Evolutionary conservation across 352 stramenopile genomes (phyloP).

Genomic region (Pythium insidiosum): DNA sequence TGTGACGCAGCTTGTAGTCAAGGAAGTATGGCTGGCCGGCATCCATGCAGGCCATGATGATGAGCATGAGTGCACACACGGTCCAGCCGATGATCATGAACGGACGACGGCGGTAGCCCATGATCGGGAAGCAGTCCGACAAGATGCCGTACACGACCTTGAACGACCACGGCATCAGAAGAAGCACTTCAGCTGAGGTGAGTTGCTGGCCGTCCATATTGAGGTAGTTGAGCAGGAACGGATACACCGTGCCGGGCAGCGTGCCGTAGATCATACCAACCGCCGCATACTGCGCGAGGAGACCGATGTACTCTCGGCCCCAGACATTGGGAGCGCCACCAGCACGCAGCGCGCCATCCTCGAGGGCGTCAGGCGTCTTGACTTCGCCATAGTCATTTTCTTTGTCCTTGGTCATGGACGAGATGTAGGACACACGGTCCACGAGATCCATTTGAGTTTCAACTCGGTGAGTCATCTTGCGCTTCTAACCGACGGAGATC

Average conservation of each 20-base stretch:
- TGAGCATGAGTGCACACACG: constrained; percentile 37
- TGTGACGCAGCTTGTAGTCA: constrained; percentile 3
- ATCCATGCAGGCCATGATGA: constrained; percentile 17
- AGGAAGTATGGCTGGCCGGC: neutral
- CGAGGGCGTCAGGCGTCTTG: constrained; percentile 17
- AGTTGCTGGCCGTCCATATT: constrained; percentile 29
- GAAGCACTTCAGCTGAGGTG: constrained; percentile 28
- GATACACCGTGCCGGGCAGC: too few relatives aligned
- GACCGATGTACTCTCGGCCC: too few relatives aligned
- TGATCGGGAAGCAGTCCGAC: too few relatives aligned
- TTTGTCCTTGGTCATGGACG: constrained; percentile 1
- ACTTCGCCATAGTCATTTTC: constrained; percentile 12
- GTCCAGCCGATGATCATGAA: too few relatives aligned
- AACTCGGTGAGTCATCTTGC: too few relatives aligned
- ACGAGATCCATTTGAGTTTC: constrained; percentile 7
- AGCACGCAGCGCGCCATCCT: constrained; percentile 27
- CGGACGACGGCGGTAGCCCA: too few relatives aligned
- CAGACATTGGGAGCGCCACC: too few relatives aligned
- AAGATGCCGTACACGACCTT: too few relatives aligned
- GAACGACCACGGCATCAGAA: constrained; percentile 38
- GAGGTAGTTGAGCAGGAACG: too few relatives aligned
- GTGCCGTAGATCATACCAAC: too few relatives aligned
- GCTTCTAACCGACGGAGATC: too few relatives aligned
- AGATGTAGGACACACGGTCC: constrained; percentile 11
- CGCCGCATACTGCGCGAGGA: too few relatives aligned